Base-by-base conservation (phyloP, 1,284 basidiomycete genomes). In the Leccinum variabile region DNA sequence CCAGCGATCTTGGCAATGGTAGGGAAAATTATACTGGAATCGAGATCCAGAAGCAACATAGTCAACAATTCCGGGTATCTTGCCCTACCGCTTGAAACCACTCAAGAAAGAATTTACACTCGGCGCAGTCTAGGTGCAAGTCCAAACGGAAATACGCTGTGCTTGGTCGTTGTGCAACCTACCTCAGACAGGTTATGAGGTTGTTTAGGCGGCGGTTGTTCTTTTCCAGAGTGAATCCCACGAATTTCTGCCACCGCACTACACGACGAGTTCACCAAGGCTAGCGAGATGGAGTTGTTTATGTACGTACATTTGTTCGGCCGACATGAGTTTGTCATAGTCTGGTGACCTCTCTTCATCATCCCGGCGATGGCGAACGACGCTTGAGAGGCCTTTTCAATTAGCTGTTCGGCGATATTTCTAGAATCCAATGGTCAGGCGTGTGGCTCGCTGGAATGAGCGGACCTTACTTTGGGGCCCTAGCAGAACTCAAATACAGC, bases 331-430 rank as follows among this genome's bases (percentile, higher is more conserved):
- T 76, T 94, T 94, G 79, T 99, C 97, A 68, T 93, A 95, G 74
- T 98, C 96, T 13, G 91, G 85, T 22, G 95, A 97, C 57, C 95
- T 87, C 69, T 97, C 93, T 76, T 98, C 97, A 72, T 98, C 97
- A 69, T 97, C 96, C 50, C 94, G 88, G 69, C 89, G 91, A 77
- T 99, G 97, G 56, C 96, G 88, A 53, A 98, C 87, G 9, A 94
- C 92, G 59, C 89, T 91, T 2, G 94, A 94, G 11, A 97, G 80
- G 56, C 97, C 97, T 94, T 94, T 73, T 97, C 95, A 64, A 98
- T 89, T 39, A 99, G 81, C 72, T 95, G 91, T 72, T 97, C 94
- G 2, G 95, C 91, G 56, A 98, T 81, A 73, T 97, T 98, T 61
- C 91, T 64, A 49, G 59, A 64, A 35, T 62, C 16, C 5, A 39